Evolutionary conservation across 2,329 filamentous ascomycete genomes (phyloP).

Genomic region (Elsinoe australis): DNA sequence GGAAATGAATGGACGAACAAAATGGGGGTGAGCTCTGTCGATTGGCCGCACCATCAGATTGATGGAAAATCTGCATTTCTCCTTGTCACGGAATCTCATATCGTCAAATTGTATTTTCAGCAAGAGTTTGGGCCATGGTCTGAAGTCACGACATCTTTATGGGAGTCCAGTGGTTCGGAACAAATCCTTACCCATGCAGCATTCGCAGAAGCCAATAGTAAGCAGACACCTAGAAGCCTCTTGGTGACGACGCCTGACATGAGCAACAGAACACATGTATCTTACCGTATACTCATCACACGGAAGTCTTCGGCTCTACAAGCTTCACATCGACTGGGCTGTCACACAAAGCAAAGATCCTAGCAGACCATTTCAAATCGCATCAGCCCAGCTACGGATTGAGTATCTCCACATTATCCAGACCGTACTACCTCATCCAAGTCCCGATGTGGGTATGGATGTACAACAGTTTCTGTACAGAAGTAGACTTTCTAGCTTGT

Average conservation of each 20-base stretch:
- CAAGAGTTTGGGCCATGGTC: conserved; percentile 65
- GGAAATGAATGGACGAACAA: conserved; percentile 59
- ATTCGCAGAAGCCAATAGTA: conserved; percentile 41
- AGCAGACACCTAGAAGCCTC: conserved; percentile 46
- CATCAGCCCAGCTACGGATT: conserved; percentile 20
- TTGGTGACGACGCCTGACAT: too few relatives aligned
- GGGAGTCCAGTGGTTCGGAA: conserved; percentile 60
- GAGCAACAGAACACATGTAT: conserved; percentile 48
- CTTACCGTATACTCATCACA: conserved; percentile 62
- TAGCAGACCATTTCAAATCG: not conserved
- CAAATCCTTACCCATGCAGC: conserved; percentile 55
- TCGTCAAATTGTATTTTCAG: conserved; percentile 68
- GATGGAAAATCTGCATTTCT: conserved; percentile 65
- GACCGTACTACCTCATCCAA: conserved; percentile 25
- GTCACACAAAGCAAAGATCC: conserved; percentile 33
- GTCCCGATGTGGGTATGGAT: not conserved
- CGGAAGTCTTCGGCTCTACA: conserved; percentile 66
- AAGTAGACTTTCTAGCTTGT: conserved; percentile 4
- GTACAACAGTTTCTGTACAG: conserved; percentile 5
- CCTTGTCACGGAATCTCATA: conserved; percentile 65
- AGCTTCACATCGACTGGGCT: conserved; percentile 68
- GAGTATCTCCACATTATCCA: conserved; percentile 25
- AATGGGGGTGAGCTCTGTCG: conserved; percentile 55
- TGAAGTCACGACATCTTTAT: conserved; percentile 65
- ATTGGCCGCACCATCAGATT: conserved; percentile 66